Evolutionary conservation across 2,329 filamentous ascomycete genomes (phyloP).

Genomic region (Orbilia javanica): DNA sequence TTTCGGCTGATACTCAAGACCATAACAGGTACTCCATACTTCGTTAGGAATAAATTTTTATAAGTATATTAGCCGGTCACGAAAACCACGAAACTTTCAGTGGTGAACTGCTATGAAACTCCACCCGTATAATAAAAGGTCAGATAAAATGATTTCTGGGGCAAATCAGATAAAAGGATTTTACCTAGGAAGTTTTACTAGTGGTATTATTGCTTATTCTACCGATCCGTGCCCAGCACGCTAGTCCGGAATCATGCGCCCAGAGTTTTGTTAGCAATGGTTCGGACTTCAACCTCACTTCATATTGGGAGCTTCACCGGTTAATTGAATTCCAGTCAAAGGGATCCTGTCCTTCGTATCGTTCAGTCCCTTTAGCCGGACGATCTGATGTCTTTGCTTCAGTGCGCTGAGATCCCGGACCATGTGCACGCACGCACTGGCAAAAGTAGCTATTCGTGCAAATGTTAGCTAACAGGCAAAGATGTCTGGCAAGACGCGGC

Average conservation of each 20-base stretch:
- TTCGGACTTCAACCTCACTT: conserved; percentile 23
- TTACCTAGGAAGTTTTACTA: conserved; percentile 22
- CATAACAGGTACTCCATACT: background rate
- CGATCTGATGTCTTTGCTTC: conserved; percentile 53
- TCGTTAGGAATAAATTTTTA: conserved; percentile 8
- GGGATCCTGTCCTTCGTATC: conserved; percentile 52
- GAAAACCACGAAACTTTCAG: conserved; percentile 13
- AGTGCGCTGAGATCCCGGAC: conserved; percentile 35
- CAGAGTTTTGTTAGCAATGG: background rate
- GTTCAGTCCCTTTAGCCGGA: conserved; percentile 49
- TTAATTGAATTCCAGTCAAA: conserved; percentile 25
- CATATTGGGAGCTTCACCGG: conserved; percentile 29
- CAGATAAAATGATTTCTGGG: background rate
- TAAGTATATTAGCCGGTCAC: conserved; percentile 26
- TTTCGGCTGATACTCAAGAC: conserved; percentile 24
- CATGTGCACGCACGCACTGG: conserved; percentile 41
- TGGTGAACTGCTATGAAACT: conserved; percentile 1
- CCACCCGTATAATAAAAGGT: conserved; percentile 19
- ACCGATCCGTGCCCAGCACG: conserved; percentile 45
- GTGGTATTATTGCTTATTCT: conserved; percentile 52
- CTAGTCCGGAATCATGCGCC: conserved; percentile 31
- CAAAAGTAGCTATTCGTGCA: background rate
- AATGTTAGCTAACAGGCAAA: conserved; percentile 9
- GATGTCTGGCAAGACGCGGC: conserved; percentile 30
- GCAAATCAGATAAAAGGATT: conserved; percentile 29